Percentiles rank a stretch among this genome's conserved stretches.
Evolutionary conservation across 2,329 filamentous ascomycete species (phyloP).

Genomic region (Calonectria crousiana): DNA sequence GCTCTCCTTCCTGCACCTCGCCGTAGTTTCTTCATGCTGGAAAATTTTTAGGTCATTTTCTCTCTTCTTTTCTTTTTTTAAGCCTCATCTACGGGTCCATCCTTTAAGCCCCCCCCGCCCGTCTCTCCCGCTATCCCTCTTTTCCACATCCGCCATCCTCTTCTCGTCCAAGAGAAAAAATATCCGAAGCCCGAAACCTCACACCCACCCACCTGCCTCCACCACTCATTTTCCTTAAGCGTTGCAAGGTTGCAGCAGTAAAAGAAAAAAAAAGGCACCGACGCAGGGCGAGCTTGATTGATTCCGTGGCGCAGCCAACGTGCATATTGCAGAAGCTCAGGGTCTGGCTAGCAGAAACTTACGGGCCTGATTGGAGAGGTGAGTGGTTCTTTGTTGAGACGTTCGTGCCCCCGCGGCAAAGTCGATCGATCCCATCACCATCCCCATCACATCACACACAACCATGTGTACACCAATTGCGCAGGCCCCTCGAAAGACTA

Average conservation of each 20-base stretch:
- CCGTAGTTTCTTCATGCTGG: neutral
- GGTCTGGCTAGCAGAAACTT: slow-evolving; percentile 11
- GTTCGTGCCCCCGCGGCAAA: slow-evolving; percentile 8
- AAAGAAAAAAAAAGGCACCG: neutral
- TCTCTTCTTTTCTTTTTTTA: neutral
- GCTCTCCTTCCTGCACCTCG: neutral
- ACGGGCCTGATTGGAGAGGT: slow-evolving; percentile 1
- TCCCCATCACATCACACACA: neutral
- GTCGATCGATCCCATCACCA: slow-evolving; percentile 10
- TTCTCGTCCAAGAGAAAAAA: slow-evolving; percentile 6
- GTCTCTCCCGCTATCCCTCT: slow-evolving; percentile 7
- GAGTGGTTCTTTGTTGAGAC: slow-evolving; percentile 5
- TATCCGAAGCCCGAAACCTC: neutral
- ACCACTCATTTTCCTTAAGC: slow-evolving; percentile 9
- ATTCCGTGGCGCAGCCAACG: slow-evolving; percentile 16
- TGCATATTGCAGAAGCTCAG: neutral
- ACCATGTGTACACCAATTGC: neutral
- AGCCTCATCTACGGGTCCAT: slow-evolving; percentile 5
- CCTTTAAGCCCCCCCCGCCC: neutral
- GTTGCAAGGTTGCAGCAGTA: slow-evolving; percentile 14
- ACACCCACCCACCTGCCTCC: neutral
- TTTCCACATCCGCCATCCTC: neutral
- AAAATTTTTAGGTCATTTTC: neutral
- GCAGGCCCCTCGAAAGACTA: neutral
- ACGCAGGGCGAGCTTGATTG: slow-evolving; percentile 12